Conservation (phyloP, 2,329 filamentous ascomycete species). For the Aspergillus sp. region DNA sequence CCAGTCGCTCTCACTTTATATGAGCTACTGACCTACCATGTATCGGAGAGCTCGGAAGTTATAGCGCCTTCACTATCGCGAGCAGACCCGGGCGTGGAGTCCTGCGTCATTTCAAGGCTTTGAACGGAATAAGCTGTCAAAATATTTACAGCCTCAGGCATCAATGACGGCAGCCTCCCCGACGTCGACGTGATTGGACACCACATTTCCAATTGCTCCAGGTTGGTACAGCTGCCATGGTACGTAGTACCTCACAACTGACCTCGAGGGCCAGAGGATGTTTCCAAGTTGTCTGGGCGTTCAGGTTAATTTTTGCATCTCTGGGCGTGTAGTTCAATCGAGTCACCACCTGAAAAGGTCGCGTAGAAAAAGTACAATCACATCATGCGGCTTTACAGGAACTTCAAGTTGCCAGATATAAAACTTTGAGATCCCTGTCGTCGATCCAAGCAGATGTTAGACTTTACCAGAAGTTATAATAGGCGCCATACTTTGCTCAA, state of each 20-base stretch:
- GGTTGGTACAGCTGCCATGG: too few species aligned
- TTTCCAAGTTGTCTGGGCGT: background rate
- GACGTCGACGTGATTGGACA: background rate
- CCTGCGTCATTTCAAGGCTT: background rate
- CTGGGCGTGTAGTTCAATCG: too few species aligned
- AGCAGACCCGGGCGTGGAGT: background rate
- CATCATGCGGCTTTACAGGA: background rate
- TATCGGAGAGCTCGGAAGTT: background rate
- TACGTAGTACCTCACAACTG: too few species aligned
- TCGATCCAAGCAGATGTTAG: background rate
- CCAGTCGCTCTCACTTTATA: background rate
- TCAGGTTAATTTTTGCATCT: too few species aligned
- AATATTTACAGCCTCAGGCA: constrained; percentile 1
- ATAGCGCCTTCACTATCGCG: background rate
- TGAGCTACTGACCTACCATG: background rate
- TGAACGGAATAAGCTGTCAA: too few species aligned
- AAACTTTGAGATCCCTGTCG: background rate
- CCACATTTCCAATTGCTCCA: background rate
- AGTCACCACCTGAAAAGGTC: too few species aligned
- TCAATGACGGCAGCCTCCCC: background rate
- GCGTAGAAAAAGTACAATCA: too few species aligned
- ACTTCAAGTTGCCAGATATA: background rate
- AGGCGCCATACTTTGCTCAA: background rate
- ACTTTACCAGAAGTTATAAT: background rate
- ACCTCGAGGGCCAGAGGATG: too few species aligned